Conservation (phyloP, 305 asterid species). For the Fraxinus nigra region DNA sequence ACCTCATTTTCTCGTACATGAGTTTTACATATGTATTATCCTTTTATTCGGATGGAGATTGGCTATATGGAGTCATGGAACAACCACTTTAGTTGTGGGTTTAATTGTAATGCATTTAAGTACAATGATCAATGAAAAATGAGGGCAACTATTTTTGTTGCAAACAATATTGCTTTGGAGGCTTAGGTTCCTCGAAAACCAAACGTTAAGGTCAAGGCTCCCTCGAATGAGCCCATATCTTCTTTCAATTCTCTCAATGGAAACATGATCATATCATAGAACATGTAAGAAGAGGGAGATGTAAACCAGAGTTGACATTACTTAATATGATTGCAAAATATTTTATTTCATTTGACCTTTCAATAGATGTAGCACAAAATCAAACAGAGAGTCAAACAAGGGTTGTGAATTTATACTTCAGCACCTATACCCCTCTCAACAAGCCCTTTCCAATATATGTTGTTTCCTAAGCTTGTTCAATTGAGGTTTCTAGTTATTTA, state of each 20-base stretch:
- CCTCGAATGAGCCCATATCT: neutral
- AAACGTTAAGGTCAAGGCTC: neutral
- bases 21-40: neutral
- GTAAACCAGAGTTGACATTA: neutral
- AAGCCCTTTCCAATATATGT: neutral
- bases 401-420: neutral
- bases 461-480: neutral
- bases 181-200: neutral
- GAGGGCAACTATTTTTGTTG: neutral
- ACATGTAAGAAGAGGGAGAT: neutral
- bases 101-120: neutral
- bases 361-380: neutral
- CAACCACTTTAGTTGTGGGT: neutral
- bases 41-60: neutral
- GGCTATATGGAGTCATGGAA: neutral
- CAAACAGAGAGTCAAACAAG: neutral
- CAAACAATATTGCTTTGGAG: neutral
- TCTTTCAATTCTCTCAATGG: neutral
- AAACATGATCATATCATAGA: neutral
- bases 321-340: neutral
- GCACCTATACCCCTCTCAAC: neutral
- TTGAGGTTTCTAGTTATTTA: neutral
- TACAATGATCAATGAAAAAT: neutral
- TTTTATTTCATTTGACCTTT: neutral
- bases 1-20: neutral